phyloP scores from a whole-genome alignment of 2,329 filamentous ascomycete species.

The Biscogniauxia sp. region DNA sequence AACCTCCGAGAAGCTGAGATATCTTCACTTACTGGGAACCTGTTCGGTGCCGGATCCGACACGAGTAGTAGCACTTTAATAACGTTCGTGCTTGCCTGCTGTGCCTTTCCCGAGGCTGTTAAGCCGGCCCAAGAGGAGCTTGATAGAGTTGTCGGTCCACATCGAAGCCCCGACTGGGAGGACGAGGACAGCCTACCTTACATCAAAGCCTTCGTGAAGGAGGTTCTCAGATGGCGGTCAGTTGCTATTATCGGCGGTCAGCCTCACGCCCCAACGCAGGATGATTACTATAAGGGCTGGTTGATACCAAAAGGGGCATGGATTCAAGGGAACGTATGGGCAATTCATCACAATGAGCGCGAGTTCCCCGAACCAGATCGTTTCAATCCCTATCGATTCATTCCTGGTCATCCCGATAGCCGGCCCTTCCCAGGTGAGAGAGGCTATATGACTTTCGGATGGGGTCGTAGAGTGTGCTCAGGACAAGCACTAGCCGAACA shows the following conservation, averaged over 20 bases:
- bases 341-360: conserved; percentile 44
- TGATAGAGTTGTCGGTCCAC: conserved; percentile 47
- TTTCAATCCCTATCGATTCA: conserved; percentile 42
- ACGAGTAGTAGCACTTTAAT: conserved; percentile 47
- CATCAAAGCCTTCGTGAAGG: conserved; percentile 52
- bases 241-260: conserved; percentile 50
- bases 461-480: conserved; percentile 53
- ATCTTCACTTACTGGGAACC: conserved; percentile 44
- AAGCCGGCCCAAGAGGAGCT: conserved; percentile 50
- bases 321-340: conserved; percentile 52
- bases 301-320: conserved; percentile 49
- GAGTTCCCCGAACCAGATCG: conserved; percentile 47
- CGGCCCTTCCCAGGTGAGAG: conserved; percentile 48
- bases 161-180: conserved; percentile 45
- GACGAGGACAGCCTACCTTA: conserved; percentile 52
- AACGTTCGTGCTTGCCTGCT: conserved; percentile 49
- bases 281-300: conserved; percentile 47
- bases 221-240: conserved; percentile 55
- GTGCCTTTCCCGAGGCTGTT: conserved; percentile 46
- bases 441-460: conserved; percentile 56
- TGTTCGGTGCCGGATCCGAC: conserved; percentile 48
- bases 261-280: conserved; percentile 47
- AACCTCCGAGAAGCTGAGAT: conserved; percentile 44
- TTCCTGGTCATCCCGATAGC: conserved; percentile 36
- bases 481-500: conserved; percentile 57